A percentile compares a stretch with the other conserved stretches of the same genome.
Evolutionary conservation across 2,329 filamentous ascomycete species (phyloP).

Genomic region (Davidsoniella australis): DNA sequence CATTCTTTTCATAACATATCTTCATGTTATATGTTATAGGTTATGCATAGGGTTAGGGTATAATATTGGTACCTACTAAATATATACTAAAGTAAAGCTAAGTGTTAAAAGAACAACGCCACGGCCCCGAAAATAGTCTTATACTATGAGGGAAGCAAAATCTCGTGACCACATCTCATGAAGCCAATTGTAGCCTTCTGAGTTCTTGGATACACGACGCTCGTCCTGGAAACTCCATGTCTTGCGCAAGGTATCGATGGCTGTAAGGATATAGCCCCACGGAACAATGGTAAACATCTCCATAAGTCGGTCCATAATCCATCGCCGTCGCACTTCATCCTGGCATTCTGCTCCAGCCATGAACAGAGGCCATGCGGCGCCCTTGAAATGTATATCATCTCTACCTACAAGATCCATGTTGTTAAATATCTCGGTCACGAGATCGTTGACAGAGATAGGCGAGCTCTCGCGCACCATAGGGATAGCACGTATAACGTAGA

Average conservation of each 20-base stretch:
- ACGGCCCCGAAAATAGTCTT: slow-evolving; percentile 1
- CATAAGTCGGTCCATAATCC: slow-evolving; percentile 32
- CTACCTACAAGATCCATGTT: slow-evolving; percentile 32
- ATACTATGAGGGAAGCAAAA: slow-evolving; percentile 31
- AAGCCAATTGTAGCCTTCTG: slow-evolving; percentile 23
- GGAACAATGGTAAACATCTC: slow-evolving; percentile 28
- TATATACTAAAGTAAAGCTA: neutral
- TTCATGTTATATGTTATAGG: too few relatives aligned
- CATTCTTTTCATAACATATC: too few relatives aligned
- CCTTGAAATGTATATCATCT: slow-evolving; percentile 37
- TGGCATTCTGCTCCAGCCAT: slow-evolving; percentile 38
- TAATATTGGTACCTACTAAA: neutral
- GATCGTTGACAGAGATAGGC: slow-evolving; percentile 25
- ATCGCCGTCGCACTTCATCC: slow-evolving; percentile 28
- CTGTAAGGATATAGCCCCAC: slow-evolving; percentile 34
- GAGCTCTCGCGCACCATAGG: slow-evolving; percentile 22
- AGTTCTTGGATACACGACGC: slow-evolving; percentile 9
- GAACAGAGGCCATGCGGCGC: slow-evolving; percentile 42
- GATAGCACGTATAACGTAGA: slow-evolving; percentile 29
- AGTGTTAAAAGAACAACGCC: neutral
- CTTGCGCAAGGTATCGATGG: slow-evolving; percentile 30
- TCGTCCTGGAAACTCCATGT: slow-evolving; percentile 29
- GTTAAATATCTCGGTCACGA: slow-evolving; percentile 32
- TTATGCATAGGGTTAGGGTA: too few relatives aligned
- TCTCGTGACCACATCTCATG: slow-evolving; percentile 26